Evolutionary conservation across 495 filamentous ascomycete species (phyloP), one percentile per base, ranked within the genome.

Genomic region (Neurospora tetrasperma): DNA sequence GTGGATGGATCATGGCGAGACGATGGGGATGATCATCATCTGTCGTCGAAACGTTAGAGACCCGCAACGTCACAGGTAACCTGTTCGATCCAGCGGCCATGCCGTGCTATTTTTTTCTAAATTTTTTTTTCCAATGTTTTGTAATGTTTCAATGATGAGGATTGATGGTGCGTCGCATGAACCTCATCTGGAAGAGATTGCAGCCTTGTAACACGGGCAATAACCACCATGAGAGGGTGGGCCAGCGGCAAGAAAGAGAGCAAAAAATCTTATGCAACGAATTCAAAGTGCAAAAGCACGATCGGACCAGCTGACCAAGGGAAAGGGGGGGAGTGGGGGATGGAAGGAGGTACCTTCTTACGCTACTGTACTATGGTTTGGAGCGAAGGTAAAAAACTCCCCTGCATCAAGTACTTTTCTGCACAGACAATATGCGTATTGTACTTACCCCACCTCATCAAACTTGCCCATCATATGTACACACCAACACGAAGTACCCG

Each of bases 181-280:
- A 71, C 44, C 54, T 72, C 70, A 72, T 44, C 42, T 74, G 44
- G 69, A 62, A 43, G 68, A 74, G 74, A 72, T 71, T 69, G 62
- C 69, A 42, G 72, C 54, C 46, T 16, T 74, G 66, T 46, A 41
- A 38, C 4, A 38, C 35, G 35, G 35, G 35, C 46, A 62, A 62
- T 8, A 62, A 62, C 54, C 12, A 62, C 70, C 38, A 38, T 31
- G 70, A 72, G 70, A 71, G 74, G 54, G 54, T 70, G 72, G 74
- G 54, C 41, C 72, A 72, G 70, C 71, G 70, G 72, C 70, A 71
- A 76, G 35, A 38, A 38, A 38, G 35, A 38, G 35, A 38, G 5
- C 4, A 43, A 59, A 31, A 46, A 41, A 62, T 41, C 23, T 6
- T 59, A 38, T 42, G 20, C 20, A 39, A 59, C 31, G 20, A 44